Evolutionary conservation across 129 eudicot genomes (phyloP), one percentile per base, ranked within the genome.

Genomic region (Artemisia annua): DNA sequence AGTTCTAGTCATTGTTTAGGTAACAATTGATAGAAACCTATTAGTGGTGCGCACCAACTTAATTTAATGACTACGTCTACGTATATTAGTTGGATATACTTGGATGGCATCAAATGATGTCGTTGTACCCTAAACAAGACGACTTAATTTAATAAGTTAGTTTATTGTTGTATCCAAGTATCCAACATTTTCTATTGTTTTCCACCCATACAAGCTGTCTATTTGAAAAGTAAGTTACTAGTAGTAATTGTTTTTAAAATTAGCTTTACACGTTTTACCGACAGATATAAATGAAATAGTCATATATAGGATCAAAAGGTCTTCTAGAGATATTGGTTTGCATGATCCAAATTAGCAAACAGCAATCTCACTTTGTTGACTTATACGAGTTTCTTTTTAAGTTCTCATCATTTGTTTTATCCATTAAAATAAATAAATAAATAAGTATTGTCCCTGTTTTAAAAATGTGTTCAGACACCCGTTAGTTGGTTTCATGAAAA

Each of bases 1-100:
- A 11, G 60, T 28, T 72, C 5, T 72, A 44, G 77, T 69, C 48
- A 69, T 53, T 53, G 74, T 32, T 49, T 70, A 54, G 52, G 75
- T 55, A 35, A 39, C 28, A 55, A 32, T 35, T 19, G 22, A 70
- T 54, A 70, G 18, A 53, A n/a, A 1, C 1, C 49, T 24, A 52
- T 30, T 18, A 50, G 28, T 69, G 63, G 17, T 16, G 52, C 30
- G 9, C 39, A 75, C 59, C 73, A 48, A 75, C 48, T 24, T 28
- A 22, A 12, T 66, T 28, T 19, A 44, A 54, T 22, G 20, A 66
- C 44, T 20, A 2, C 26, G 28, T 15, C 44, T 20, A 2, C 26
- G 28, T 15, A 46, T 52, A 54, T 39, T 52, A 55, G 63, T 14
- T 75, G 56, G 63, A 74, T 74, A 32, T 32, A 32, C 63, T 59